Evolutionary conservation across 768 basidiomycete genomes (phyloP).

Genomic region (Leccinellum rugosiceps): DNA sequence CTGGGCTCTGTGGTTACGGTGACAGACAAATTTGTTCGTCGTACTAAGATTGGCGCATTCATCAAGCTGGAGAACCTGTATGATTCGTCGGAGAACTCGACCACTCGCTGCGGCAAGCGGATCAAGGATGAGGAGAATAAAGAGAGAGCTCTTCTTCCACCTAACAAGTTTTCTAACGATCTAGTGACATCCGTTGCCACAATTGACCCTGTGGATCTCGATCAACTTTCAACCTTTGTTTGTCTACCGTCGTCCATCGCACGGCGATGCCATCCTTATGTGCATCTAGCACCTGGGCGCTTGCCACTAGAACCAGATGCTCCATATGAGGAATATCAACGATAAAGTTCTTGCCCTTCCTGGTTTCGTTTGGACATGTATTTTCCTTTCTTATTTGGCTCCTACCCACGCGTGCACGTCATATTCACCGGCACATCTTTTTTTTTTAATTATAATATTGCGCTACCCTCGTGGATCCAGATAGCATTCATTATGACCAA

Average conservation of each 20-base stretch:
- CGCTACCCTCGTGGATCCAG: not conserved
- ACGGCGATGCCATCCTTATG: conserved; percentile 20
- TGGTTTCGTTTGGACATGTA: not conserved
- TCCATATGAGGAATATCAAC: not conserved
- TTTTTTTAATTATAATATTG: not conserved
- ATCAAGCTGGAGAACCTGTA: not conserved
- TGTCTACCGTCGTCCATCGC: not conserved
- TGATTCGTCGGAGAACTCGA: not conserved
- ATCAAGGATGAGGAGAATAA: not conserved
- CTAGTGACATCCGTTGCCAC: not conserved
- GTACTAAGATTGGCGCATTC: not conserved
- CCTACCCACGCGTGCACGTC: not conserved
- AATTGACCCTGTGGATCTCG: conserved; percentile 5
- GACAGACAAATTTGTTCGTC: conserved; percentile 11
- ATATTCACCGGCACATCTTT: not conserved
- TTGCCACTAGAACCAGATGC: conserved; percentile 13
- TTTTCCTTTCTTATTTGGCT: not conserved
- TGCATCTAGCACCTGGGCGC: conserved; percentile 10
- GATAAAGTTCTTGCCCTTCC: not conserved
- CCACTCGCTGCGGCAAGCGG: conserved; percentile 5
- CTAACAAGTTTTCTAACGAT: conserved; percentile 9
- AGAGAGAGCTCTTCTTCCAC: conserved; percentile 8
- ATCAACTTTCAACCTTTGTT: conserved; percentile 7
- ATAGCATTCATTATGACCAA: not conserved
- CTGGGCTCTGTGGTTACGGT: conserved; percentile 19